Conservation (phyloP, 768 basidiomycete species). For the Neoboletus brunneissimus region DNA sequence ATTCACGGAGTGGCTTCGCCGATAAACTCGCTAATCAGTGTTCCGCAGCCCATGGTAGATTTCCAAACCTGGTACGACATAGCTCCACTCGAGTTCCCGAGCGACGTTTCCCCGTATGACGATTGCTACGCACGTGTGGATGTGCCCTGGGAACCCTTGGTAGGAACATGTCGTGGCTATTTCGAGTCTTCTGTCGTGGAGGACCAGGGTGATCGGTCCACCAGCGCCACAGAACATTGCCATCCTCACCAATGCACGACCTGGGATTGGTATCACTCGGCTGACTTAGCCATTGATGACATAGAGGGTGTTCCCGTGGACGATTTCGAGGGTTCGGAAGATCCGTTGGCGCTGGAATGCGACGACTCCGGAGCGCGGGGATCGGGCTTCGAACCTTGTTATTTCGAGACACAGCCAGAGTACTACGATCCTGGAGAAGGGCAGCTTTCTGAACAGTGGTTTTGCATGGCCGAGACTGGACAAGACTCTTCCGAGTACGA, state of each 20-base stretch:
- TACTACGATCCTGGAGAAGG: neutral
- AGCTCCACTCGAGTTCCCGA: constrained; percentile 9
- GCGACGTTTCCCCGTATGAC: constrained; percentile 9
- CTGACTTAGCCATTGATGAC: constrained; percentile 1
- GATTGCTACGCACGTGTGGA: neutral
- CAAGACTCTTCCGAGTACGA: neutral
- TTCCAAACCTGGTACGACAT: constrained; percentile 13
- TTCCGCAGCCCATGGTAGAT: neutral
- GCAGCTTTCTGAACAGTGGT: neutral
- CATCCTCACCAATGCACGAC: neutral
- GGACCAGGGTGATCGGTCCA: neutral
- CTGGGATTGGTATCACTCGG: neutral
- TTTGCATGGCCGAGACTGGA: neutral
- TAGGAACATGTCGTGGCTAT: neutral
- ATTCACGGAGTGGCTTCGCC: neutral
- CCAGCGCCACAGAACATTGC: neutral
- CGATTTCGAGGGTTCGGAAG: neutral
- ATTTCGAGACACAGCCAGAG: neutral
- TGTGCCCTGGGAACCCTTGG: neutral
- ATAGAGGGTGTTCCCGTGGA: neutral
- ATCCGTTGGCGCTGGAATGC: constrained; percentile 4
- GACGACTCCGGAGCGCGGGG: neutral
- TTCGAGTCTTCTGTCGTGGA: neutral
- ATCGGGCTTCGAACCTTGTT: neutral
- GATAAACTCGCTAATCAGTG: constrained; percentile 4